Conservation (phyloP, 192 early-diverging fungal genomes). For the Chytriomyces sp. region DNA sequence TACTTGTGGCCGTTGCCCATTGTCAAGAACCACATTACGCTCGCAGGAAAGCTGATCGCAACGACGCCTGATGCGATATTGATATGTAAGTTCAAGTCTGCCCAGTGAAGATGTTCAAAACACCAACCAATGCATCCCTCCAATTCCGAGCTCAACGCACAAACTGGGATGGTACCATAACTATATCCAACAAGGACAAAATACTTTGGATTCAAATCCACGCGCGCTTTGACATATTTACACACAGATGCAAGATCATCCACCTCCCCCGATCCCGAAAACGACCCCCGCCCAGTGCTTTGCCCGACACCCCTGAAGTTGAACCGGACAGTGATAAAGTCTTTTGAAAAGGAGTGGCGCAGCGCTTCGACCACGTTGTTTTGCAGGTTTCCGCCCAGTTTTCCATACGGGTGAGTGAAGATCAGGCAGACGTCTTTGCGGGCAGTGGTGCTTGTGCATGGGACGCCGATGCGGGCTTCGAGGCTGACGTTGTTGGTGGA, state of each 20-base stretch:
- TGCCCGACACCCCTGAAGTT: slow-evolving; percentile 39
- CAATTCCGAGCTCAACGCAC: slow-evolving; percentile 12
- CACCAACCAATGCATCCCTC: slow-evolving; percentile 27
- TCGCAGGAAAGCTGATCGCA: slow-evolving; percentile 23
- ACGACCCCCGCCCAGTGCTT: slow-evolving; percentile 27
- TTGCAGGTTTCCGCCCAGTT: slow-evolving; percentile 30
- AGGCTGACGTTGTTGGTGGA: slow-evolving; percentile 18
- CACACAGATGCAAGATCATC: slow-evolving; percentile 33
- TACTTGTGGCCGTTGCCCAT: slow-evolving; percentile 23
- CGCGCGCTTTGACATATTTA: slow-evolving; percentile 20
- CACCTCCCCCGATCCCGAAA: slow-evolving; percentile 22
- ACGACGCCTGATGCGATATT: slow-evolving; percentile 16
- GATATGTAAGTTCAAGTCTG: background rate
- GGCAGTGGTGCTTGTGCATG: slow-evolving; percentile 1
- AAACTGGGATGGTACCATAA: slow-evolving; percentile 25
- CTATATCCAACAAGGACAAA: slow-evolving; percentile 28
- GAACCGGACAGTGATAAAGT: slow-evolving; percentile 30
- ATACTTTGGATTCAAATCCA: slow-evolving; percentile 8
- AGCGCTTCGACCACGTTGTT: slow-evolving; percentile 39
- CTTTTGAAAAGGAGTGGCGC: background rate
- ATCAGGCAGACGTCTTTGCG: slow-evolving; percentile 35
- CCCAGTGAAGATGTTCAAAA: background rate
- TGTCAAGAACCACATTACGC: slow-evolving; percentile 35
- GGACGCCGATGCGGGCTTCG: slow-evolving; percentile 33
- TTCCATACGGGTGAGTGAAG: slow-evolving; percentile 36